Conservation (phyloP, 1,284 basidiomycete species). For the Anthracocystis panici-leucophaei region DNA sequence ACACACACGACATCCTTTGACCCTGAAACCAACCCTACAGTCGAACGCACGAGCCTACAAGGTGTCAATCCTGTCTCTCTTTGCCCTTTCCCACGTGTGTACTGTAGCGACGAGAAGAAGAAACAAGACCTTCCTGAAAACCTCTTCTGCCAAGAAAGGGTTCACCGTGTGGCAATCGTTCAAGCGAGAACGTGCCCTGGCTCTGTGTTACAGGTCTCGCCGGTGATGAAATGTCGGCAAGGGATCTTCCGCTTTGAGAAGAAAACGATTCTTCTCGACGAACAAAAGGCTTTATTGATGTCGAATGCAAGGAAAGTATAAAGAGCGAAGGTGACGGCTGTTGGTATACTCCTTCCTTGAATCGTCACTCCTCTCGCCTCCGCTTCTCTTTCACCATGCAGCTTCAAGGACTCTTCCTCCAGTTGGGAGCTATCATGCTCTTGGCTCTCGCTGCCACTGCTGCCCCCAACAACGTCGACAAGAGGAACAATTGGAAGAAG, state of each 20-base stretch:
- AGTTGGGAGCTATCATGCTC: slow-evolving; percentile 42
- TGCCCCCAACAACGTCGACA: slow-evolving; percentile 37
- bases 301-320: no score
- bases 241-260: not conserved
- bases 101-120: not conserved
- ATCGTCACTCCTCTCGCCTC: not conserved
- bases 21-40: not conserved
- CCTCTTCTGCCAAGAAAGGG: not conserved
- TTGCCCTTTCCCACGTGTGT: slow-evolving; percentile 3
- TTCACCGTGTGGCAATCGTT: not conserved
- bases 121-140: slow-evolving; percentile 9
- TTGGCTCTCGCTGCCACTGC: slow-evolving; percentile 34
- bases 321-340: no score
- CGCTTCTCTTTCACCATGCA: slow-evolving; percentile 19
- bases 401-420: slow-evolving; percentile 34
- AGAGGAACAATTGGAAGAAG: slow-evolving; percentile 20
- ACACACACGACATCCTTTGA: slow-evolving; percentile 18
- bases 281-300: no score
- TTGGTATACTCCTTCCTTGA: not conserved
- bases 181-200: slow-evolving; percentile 15
- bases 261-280: not conserved
- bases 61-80: not conserved
- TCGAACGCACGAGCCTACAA: not conserved
- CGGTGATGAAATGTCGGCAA: not conserved
- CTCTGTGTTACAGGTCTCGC: not conserved